Base-by-base conservation (phyloP, 805 yeast species). In the Saturnispora gosingensis region DNA sequence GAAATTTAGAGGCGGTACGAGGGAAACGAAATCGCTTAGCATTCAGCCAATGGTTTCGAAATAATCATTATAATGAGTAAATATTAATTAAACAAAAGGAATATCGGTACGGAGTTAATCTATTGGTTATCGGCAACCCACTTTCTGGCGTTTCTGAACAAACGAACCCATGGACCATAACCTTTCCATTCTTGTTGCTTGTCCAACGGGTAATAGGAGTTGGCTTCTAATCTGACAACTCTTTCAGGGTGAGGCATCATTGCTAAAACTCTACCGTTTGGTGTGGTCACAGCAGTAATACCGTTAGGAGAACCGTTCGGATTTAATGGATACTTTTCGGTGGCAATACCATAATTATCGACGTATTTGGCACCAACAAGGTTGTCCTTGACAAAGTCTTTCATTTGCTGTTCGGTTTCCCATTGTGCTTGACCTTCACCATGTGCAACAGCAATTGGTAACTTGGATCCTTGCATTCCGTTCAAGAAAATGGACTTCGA, bases 211-310 rank as follows among this genome's bases (percentile, higher is more conserved):
- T 88, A 87, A 82, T 88, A 91, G 4, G 97, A 88, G 72, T 91
- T 91, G 51, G 95, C 74, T 68, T 87, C 96, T 64, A 83, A 74
- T 72, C 97, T 79, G 52, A 83, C 76, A 48, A 87, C 93, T 72
- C 99, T 87, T 72, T 93, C 99, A 24, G 99, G 99, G 68, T 93
- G 99, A 45, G 99, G 99, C 99, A 93, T 93, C 89, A 93, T 81
- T 4, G 97, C 97, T 61, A 93, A 74, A 3, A 93, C 97, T 68
- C 99, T 83, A 57, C 98, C 98, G 64, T 87, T 88, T 49, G 88
- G 88, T 50, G 90, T 81, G 56, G 84, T 76, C 52, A 93, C 80
- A 75, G 97, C 99, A 38, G 97, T 85, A 61, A 93, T 87, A 70
- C 96, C 97, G 51, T 78, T 79, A 43, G 93, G 88, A 13, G 97